These are phyloP conservation scores for Aureobasidium zeae DNA, from an alignment of 2,329 filamentous ascomycete genomes.

Conservation along the genomic window DNA sequence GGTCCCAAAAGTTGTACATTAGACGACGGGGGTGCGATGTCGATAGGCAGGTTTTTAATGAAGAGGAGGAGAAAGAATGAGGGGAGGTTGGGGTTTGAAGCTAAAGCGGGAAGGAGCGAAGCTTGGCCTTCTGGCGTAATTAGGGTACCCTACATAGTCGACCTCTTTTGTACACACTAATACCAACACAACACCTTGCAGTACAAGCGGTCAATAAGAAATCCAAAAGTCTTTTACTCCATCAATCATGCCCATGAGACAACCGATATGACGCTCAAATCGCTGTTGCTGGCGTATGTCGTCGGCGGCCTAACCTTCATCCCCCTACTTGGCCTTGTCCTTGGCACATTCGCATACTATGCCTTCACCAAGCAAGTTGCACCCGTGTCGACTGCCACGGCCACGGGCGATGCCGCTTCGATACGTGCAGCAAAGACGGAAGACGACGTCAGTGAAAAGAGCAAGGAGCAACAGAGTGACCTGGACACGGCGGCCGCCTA, in stretches of 20 bases:
- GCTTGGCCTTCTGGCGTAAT: constrained; percentile 3
- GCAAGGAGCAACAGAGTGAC: constrained; percentile 49
- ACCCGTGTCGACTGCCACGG: not conserved
- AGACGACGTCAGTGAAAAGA: constrained; percentile 41
- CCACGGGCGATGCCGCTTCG: not conserved
- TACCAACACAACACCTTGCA: not conserved
- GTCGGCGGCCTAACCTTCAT: constrained; percentile 83
- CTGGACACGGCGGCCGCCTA: constrained; percentile 79
- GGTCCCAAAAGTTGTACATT: not conserved
- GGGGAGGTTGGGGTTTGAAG: constrained; percentile 8
- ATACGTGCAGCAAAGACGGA: constrained; percentile 17
- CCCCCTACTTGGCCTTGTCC: constrained; percentile 55
- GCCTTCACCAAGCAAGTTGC: constrained; percentile 45
- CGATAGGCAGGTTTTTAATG: constrained; percentile 1
- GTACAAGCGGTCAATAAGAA: not conserved
- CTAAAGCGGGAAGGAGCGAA: not conserved
- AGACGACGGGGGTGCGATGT: not conserved
- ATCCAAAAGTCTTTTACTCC: constrained; percentile 3
- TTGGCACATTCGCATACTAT: constrained; percentile 60
- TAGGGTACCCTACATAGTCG: not conserved
- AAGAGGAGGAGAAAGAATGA: constrained; percentile 6
- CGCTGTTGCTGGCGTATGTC: constrained; percentile 67
- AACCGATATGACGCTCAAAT: constrained; percentile 31
- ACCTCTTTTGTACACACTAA: constrained; percentile 9
- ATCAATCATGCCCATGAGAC: constrained; percentile 1